Percentiles rank a stretch among this genome's conserved stretches.
Evolutionary conservation across 345 rosid species (phyloP).

Genomic region (Gossypium anomalum): DNA sequence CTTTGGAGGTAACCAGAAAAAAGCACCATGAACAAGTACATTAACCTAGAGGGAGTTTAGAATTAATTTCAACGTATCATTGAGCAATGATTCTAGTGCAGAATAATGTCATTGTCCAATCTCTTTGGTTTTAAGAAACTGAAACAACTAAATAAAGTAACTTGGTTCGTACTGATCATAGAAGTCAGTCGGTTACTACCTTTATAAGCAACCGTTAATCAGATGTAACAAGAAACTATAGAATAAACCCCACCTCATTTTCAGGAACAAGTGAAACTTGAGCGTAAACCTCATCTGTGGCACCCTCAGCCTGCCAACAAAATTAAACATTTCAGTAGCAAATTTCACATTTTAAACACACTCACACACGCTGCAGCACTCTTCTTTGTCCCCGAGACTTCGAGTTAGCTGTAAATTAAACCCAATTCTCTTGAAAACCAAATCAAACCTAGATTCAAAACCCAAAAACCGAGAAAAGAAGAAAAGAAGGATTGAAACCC

Average conservation of each 20-base stretch:
- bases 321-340: slow-evolving; percentile 18
- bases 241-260: slow-evolving; percentile 53
- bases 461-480: background rate
- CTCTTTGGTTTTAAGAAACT: background rate
- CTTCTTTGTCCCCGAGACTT: too few relatives aligned
- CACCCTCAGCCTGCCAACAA: slow-evolving; percentile 72
- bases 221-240: slow-evolving; percentile 10
- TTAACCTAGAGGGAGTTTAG: background rate
- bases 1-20: background rate
- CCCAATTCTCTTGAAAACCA: slow-evolving; percentile 8
- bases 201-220: background rate
- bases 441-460: slow-evolving; percentile 13
- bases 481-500: background rate
- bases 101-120: slow-evolving; percentile 5
- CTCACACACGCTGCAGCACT: background rate
- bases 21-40: background rate
- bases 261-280: slow-evolving; percentile 82
- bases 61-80: background rate
- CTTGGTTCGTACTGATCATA: background rate
- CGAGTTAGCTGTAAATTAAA: background rate
- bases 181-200: background rate
- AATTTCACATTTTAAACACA: slow-evolving; percentile 3
- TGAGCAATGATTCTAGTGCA: background rate
- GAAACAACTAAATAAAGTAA: background rate
- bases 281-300: slow-evolving; percentile 88